Base-by-base conservation (phyloP, 1,284 basidiomycete species). In the Cryptococcus sp. region DNA sequence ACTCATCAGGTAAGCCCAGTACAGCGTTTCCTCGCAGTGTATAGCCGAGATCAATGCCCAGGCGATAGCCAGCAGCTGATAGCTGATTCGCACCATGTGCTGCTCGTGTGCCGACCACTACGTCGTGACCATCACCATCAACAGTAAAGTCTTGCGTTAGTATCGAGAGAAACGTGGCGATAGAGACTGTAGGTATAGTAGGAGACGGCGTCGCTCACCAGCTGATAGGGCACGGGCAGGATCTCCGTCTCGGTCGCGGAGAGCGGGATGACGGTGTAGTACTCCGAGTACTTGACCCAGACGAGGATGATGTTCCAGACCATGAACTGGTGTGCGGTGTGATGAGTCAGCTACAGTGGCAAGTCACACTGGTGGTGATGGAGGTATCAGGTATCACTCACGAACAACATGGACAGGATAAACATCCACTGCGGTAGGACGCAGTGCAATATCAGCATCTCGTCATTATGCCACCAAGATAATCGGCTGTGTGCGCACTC, bases 21-120 rank as follows among this genome's bases (percentile, higher is more conserved):
- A 72, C n/a, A 74, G 59, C 8, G 67, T 64, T 49, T 74, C 72
- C 54, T 74, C 72, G 16, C 66, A 56, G 48, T 74, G 68, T 31
- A 74, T 67, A 13, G 59, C 53, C 22, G 70, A 54, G 16, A 71
- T 42, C 3, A 67, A 40, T 2, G 55, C 58, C 59, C 68, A 70
- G 1, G 59, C 72, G 13, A 68, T 42, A 0, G 64, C 47, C 27
- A 70, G 45, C 52, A 70, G 23, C 54, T 70, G 64, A 50, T 74
- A 70, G 4, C 59, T 56, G 1, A 40, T 44, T 16, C 65, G 57
- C 22, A 67, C 64, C 22, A 68, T 57, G 5, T 40, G n/a, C 48
- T 62, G 62, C 35, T 65, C 53, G 13, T 25, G 6, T 17, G 38
- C 27, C 3, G 53, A 53, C 71, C 71, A 74, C 68, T 70, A 31